Base-by-base conservation (phyloP, 176 grass and related monocot genomes). In the Oryza australiensis region DNA sequence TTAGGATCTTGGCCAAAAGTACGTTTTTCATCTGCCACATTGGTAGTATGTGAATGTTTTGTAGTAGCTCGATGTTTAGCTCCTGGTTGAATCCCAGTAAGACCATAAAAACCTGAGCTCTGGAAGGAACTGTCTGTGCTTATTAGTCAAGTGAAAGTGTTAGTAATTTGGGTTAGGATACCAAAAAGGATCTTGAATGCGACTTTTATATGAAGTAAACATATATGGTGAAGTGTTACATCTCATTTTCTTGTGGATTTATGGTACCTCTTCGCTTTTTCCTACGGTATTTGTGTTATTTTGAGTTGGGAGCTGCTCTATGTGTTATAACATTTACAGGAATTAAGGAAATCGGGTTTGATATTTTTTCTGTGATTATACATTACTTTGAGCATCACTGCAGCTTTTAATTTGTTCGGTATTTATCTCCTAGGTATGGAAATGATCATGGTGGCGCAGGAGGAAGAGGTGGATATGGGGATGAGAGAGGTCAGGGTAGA, bases 391-490 rank as follows among this genome's bases (percentile, higher is more conserved):
- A 64, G 51, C 0, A 3, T 2, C 24, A 11, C 4, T 53, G 34
- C 59, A 72, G 12, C 46, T 78, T 72, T 63, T 63, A 11, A 79
- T 83, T 8, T 11, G 55, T 7, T 27, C 73, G 10, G 10, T 1
- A 8, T 73, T 69, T 86, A 23, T 86, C 11, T 79, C 29, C 13
- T 68, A 88, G 79, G 51, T 87, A 74, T 78, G 89, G 92, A 42
- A 87, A 86, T 77, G 97, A 91, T 69, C 94, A 88, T 79, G 85
- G 83, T 67, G 84, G 48, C 0, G 4, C 35, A 24, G 88, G 88
- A 66, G 90, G 91, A 68, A 93, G 94, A 89, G 90, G 88, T 3
- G 80, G 88, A 43, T 83, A 91, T 75, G 89, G 80, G 64, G 91
- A 93, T 35, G 87, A 93, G 29, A 93, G 87, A 72, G 75, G 77